Base-by-base conservation (phyloP, 306 rosid genomes). In the Fagus crenata region DNA sequence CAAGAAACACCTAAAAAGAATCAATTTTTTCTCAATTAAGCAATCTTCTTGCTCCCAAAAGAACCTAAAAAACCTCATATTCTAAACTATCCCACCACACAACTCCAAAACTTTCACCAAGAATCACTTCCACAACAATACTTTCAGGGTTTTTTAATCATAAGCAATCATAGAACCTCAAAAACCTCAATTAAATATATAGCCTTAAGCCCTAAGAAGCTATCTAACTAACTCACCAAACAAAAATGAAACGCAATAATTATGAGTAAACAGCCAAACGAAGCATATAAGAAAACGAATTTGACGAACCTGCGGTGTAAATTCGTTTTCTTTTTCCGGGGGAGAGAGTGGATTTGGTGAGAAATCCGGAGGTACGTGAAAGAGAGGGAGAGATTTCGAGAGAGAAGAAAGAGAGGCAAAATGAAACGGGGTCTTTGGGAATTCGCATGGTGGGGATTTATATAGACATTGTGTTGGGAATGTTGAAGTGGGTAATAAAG, bases 401-500 rank as follows among this genome's bases (percentile, higher is more conserved):
- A 46, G 87, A 80, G 69, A 89, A 81, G 28, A 75, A 53, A 53
- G 86, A 85, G 82, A 87, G 83, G 76, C 87, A 81, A 41, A 88
- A 73, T 31, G 88, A 84, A 65, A 87, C 76, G 63, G 88, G 85
- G 76, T 78, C 87, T 87, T 68, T 88, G 40, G 84, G 84, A 78
- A 91, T 70, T 80, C 87, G 97, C 99, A 95, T 92, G 78, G 76
- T 79, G 92, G 73, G 73, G 18, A 46, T 46, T 86, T 92, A 90
- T 82, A 90, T 90, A 89, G 89, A 74, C 89, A 88, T 83, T 56
- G 51, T 46, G 51, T 1, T 68, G 75, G 69, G 22, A 46, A 35
- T 54, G 32, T 3, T 0, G 11, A 1, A 31, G 12, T 40, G 49
- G 90, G 36, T 42, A 59, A 43, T 4, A 67, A 31, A 39, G 22